Evolutionary conservation across 2,329 filamentous ascomycete genomes (phyloP), one percentile per base, ranked within the genome.

Genomic region (Magnaporthiopsis poae): DNA sequence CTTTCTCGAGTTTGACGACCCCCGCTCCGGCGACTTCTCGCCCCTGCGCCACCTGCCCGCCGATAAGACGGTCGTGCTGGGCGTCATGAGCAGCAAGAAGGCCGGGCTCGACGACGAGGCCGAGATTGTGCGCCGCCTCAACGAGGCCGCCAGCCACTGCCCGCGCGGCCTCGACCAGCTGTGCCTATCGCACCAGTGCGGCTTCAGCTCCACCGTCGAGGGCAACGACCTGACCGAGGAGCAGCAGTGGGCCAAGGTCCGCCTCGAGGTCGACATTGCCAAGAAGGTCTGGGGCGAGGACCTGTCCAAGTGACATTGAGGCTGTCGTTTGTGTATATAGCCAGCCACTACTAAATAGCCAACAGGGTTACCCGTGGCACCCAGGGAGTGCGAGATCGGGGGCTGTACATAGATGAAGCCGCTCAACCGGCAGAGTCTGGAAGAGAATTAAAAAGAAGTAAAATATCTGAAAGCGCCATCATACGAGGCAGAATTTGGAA

Each of bases 81-180:
- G 86, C 52, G 80, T 87, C 27, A 80, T 88, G 64, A 87, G 84
- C 11, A 84, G 81, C 73, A 88, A 88, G 74, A 85, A 88, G 77
- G 79, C 82, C 69, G 83, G 81, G 71, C 80, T 86, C 62, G 85
- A 87, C 68, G 76, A 77, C 67, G 76, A 76, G 69, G 75, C 75
- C 39, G 75, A 77, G 15, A 73, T 80, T 64, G 69, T 79, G 62
- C 69, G 70, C 63, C 72, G 80, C n/a, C 68, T 82, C 65, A 73
- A 76, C n/a, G 80, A 81, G 73, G 80, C 80, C 27, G 79, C 77
- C 5, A 72, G 75, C 65, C 79, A 80, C 71, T 82, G 81, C 70
- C 80, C 81, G n/a, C 74, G 75, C 64, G 84, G 83, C 0, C 74
- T 85, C 9, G 80, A 84, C 65, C 83, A 86, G 78, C 75, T 86